Evolutionary conservation across 257 asterid genomes (phyloP), one percentile per base, ranked within the genome.

Genomic region (Agastache rugosa): DNA sequence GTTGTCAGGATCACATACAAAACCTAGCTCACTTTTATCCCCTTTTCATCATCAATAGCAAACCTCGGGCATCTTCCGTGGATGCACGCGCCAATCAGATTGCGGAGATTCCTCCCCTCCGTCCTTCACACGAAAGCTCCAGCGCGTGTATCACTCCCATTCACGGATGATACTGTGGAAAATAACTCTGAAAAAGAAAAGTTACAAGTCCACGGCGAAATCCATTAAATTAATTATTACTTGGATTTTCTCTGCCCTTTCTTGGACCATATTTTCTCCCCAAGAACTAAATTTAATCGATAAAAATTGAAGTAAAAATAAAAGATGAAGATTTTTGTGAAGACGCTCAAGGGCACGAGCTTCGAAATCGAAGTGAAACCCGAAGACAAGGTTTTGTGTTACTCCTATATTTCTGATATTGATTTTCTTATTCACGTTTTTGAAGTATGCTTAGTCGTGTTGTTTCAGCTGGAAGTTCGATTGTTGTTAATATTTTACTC

Each of bases 351-450:
- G 84, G 87, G 89, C 37, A 45, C 78, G 22, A 79, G 75, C 61
- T 85, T 85, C 77, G 87, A 80, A 71, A 61, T 85, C 51, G 85
- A 80, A 80, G 89, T 85, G 80, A 78, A 77, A 44, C 76, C 83
- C n/a, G 67, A 75, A 5, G 89, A 82, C 55, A 71, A 70, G 79
- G 89, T 85, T 68, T 31, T 29, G n/a, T 1, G 6, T 19, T n/a
- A 37, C 10, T 37, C 42, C 37, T 39, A 4, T 44, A 37, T 29
- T 64, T 65, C 29, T 34, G 35, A 19, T 34, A 9, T 37, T 1
- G 53, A 14, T 47, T 14, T 14, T 47, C 8, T 4, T 54, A 55
- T 20, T 37, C 10, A 37, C 9, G 39, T 35, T 35, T 6, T 7
- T 35, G 1, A 29, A 2, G 34, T 29, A 3, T 29, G 34, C 34